Base-by-base conservation (phyloP, 1,284 basidiomycete genomes). In the Ceratobasidium sp. region DNA sequence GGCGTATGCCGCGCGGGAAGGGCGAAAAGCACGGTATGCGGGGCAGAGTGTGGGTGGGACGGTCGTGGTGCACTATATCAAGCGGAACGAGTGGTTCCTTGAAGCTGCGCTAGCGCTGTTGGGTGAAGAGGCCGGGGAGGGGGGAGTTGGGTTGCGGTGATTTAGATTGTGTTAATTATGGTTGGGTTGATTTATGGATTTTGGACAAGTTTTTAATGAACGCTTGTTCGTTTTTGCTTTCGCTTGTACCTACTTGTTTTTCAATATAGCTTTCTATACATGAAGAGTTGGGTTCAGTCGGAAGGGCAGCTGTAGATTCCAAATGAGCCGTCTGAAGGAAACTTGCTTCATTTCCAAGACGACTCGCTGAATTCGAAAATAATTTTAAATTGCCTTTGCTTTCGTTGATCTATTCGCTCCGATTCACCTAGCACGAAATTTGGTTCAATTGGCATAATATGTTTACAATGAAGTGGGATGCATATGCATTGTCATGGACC, bases 11-110 rank as follows among this genome's bases (percentile, higher is more conserved):
- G 81, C 84, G 72, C 86, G 91, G 38, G 90, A 93, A 81, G 89
- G 90, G 42, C 83, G 88, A 40, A 74, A 77, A 68, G 85, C 81
- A 70, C 85, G 87, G 69, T 93, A 93, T 79, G 83, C 87, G 72
- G 82, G 71, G 22, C 81, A 85, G 70, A 87, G 90, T 56, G 84
- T 93, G 6, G 96, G 96, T 1, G 96, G 96, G 3, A 99, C 96
- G 0, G 86, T 96, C 49, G 91, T 95, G 27, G 94, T 99, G 50
- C 96, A 99, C 80, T 98, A 93, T 77, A 90, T 98, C 81, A 99
- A 98, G 86, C 91, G 94, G 78, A 88, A 93, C 74, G 90, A 93
- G 80, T 99, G 96, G 96, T 98, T 94, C 79, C 79, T 94, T 73
- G 96, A 99, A 81, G 93, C 96, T 0, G 92, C 93, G 15, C 79